A percentile compares a stretch with the other conserved stretches of the same genome.
Conservation (phyloP, 345 rosid genomes). For the Camelina neglecta region DNA sequence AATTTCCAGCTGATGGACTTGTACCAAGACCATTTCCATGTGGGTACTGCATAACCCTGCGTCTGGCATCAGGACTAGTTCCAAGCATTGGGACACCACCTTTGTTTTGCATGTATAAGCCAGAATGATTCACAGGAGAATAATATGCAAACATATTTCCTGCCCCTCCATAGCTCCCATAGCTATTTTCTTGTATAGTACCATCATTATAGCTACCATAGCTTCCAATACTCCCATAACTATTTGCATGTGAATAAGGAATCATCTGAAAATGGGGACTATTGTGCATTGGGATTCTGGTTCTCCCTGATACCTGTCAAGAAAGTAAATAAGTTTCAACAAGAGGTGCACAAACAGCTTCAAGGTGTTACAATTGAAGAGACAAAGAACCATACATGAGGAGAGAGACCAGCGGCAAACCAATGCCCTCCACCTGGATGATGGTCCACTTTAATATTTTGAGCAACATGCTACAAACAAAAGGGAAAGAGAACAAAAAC, state of each 20-base stretch:
- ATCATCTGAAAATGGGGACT: slow-evolving; percentile 81
- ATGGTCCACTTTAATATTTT: slow-evolving; percentile 93
- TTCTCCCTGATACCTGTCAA: slow-evolving; percentile 74
- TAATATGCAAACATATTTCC: slow-evolving; percentile 78
- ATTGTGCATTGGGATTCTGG: slow-evolving; percentile 67
- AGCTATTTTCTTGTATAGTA: slow-evolving; percentile 77
- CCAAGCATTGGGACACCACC: slow-evolving; percentile 79
- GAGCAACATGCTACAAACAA: slow-evolving; percentile 73
- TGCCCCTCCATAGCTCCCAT: slow-evolving; percentile 90
- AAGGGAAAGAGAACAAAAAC: slow-evolving; percentile 27
- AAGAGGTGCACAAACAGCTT: slow-evolving; percentile 30
- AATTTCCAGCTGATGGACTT: slow-evolving; percentile 93
- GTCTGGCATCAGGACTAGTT: slow-evolving; percentile 93
- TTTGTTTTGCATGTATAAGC: slow-evolving; percentile 73
- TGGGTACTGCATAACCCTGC: slow-evolving; percentile 69
- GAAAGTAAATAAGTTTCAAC: slow-evolving; percentile 32
- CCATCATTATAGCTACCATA: slow-evolving; percentile 95
- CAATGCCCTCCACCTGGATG: slow-evolving; percentile 99
- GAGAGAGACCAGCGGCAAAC: slow-evolving; percentile 99
- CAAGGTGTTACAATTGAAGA: slow-evolving; percentile 30
- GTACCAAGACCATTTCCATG: slow-evolving; percentile 89
- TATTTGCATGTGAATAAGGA: slow-evolving; percentile 73
- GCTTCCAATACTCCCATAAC: slow-evolving; percentile 96
- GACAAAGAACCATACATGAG: slow-evolving; percentile 66
- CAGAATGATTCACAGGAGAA: slow-evolving; percentile 91